These are phyloP conservation scores for Kalanchoe fedtschenkoi DNA, from an alignment of 164 flowering plant species.

Conservation along the genomic window DNA sequence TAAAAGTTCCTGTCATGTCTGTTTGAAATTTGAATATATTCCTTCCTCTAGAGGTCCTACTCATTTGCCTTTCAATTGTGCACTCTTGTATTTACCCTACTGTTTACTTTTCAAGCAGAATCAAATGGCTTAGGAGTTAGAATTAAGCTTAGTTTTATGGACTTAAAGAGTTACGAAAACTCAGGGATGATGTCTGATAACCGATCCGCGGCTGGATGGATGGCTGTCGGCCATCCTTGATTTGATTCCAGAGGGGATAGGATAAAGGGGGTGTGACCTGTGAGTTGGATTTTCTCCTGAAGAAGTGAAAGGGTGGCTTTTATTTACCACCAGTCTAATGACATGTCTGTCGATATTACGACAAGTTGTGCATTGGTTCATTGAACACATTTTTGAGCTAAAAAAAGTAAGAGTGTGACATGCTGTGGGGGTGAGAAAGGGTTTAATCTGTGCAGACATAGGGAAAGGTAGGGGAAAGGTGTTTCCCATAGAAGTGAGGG, in stretches of 20 bases:
- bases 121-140: no score
- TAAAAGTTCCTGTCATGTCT: not conserved
- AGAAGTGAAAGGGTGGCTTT: not conserved
- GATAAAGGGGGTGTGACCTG: not conserved
- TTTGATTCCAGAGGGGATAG: not conserved
- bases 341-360: not conserved
- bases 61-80: no score
- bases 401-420: not conserved
- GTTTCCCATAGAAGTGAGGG: conserved; percentile 5
- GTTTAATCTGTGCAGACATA: conserved; percentile 5
- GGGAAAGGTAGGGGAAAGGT: not conserved
- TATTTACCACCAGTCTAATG: not conserved
- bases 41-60: no score
- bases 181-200: not conserved
- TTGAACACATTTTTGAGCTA: conserved; percentile 2
- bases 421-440: conserved; percentile 1
- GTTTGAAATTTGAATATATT: conserved; percentile 3
- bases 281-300: conserved; percentile 3
- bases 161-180: no score
- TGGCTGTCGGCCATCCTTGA: not conserved
- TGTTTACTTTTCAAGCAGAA: not conserved
- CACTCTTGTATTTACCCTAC: no score
- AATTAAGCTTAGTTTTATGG: no score
- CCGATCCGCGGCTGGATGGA: no score
- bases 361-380: conserved; percentile 1